A percentile compares a stretch with the other conserved stretches of the same genome.
These are phyloP conservation scores for Prunus salicina DNA, from an alignment of 306 rosid genomes.

Conservation along the genomic window DNA sequence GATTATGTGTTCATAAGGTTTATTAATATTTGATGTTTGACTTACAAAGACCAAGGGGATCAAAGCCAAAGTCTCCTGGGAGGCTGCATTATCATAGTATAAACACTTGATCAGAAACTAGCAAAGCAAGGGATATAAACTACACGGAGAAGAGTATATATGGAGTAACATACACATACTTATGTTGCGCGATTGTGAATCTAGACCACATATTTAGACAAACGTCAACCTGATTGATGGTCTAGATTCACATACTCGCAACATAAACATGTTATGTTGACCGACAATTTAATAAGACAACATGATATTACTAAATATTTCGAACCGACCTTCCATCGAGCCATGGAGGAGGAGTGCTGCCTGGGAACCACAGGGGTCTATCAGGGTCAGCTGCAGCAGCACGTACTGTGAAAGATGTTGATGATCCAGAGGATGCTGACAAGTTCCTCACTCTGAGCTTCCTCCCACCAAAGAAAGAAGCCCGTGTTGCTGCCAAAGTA, in stretches of 20 bases:
- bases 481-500: constrained; percentile 34
- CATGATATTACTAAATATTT: not conserved
- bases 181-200: not conserved
- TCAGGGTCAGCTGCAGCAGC: constrained; percentile 54
- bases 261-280: not conserved
- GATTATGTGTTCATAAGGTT: not conserved
- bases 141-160: not conserved
- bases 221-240: not conserved
- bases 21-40: not conserved
- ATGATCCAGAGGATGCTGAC: not conserved
- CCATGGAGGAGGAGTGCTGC: constrained; percentile 74
- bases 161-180: not conserved
- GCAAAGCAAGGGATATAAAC: not conserved
- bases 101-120: not conserved
- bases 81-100: constrained; percentile 35
- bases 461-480: constrained; percentile 49
- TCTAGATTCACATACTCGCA: too few species aligned
- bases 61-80: constrained; percentile 81
- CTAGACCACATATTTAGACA: not conserved
- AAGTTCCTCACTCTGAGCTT: constrained; percentile 45
- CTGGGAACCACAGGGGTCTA: constrained; percentile 76
- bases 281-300: not conserved
- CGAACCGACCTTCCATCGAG: constrained; percentile 49
- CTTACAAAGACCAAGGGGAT: constrained; percentile 73
- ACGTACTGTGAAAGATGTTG: constrained; percentile 30